A percentile compares a stretch with the other conserved stretches of the same genome.
These are phyloP conservation scores for Kazachstania bromeliacearum DNA, from an alignment of 805 yeast genomes.

Conservation along the genomic window DNA sequence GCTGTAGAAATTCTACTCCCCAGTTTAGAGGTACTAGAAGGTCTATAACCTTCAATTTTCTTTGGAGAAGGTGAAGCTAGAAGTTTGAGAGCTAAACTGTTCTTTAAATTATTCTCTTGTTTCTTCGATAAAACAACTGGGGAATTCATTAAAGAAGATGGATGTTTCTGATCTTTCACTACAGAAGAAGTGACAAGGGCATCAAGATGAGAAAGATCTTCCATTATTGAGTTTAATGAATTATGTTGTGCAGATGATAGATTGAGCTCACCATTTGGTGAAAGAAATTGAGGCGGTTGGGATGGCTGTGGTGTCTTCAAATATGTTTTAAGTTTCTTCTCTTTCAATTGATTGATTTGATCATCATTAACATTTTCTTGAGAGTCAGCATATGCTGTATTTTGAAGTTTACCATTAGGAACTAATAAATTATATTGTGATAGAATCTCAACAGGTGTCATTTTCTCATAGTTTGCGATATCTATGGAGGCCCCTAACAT, in stretches of 20 bases:
- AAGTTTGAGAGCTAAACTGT: not conserved
- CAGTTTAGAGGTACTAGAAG: not conserved
- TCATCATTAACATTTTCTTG: not conserved
- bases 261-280: not conserved
- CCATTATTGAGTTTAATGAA: constrained; percentile 11
- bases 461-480: constrained; percentile 21
- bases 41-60: not conserved
- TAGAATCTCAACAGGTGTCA: constrained; percentile 23
- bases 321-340: not conserved
- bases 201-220: constrained; percentile 18
- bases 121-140: constrained; percentile 9
- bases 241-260: not conserved
- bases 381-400: not conserved
- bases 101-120: not conserved
- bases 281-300: not conserved
- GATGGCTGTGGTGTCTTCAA: not conserved
- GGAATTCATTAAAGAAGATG: constrained; percentile 14
- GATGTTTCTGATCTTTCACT: constrained; percentile 12
- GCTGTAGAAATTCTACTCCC: not conserved
- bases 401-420: not conserved
- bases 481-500: constrained; percentile 27
- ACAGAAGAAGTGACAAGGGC: constrained; percentile 21
- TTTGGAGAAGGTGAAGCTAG: constrained; percentile 3
- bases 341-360: not conserved
- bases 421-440: not conserved